These are phyloP conservation scores for Xylaria intraflava DNA, from an alignment of 495 filamentous ascomycete species.

Conservation along the genomic window DNA sequence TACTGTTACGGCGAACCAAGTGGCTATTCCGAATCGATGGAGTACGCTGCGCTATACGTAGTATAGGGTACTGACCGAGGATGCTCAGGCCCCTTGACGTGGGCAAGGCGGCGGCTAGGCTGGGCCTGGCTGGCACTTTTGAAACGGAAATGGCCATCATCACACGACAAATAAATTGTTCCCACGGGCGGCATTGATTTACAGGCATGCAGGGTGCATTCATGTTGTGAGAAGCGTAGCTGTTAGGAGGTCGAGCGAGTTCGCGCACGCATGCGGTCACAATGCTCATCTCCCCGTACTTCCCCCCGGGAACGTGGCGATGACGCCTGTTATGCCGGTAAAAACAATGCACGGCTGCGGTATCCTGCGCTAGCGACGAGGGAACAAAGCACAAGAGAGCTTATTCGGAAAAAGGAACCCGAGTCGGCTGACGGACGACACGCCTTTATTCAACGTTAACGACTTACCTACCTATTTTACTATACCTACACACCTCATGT, in stretches of 20 bases:
- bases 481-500: too few relatives aligned
- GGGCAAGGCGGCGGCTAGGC: background rate
- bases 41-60: background rate
- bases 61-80: background rate
- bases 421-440: conserved; percentile 2
- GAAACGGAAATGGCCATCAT: too few relatives aligned
- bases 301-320: conserved; percentile 13
- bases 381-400: conserved; percentile 6
- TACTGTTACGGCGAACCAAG: conserved; percentile 8
- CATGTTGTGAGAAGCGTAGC: too few relatives aligned
- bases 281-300: conserved; percentile 9
- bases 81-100: background rate
- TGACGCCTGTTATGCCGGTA: conserved; percentile 14
- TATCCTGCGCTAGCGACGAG: conserved; percentile 4
- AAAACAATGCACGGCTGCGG: conserved; percentile 14
- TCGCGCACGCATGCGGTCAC: conserved; percentile 8
- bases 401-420: conserved; percentile 10
- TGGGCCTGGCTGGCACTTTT: background rate
- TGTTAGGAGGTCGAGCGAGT: background rate
- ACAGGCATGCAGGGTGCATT: too few relatives aligned
- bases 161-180: background rate
- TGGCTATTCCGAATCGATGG: background rate
- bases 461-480: too few relatives aligned
- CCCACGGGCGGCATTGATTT: too few relatives aligned
- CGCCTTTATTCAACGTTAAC: too few relatives aligned